Conservation (phyloP, 495 filamentous ascomycete species). For the Neurospora intermedia region DNA sequence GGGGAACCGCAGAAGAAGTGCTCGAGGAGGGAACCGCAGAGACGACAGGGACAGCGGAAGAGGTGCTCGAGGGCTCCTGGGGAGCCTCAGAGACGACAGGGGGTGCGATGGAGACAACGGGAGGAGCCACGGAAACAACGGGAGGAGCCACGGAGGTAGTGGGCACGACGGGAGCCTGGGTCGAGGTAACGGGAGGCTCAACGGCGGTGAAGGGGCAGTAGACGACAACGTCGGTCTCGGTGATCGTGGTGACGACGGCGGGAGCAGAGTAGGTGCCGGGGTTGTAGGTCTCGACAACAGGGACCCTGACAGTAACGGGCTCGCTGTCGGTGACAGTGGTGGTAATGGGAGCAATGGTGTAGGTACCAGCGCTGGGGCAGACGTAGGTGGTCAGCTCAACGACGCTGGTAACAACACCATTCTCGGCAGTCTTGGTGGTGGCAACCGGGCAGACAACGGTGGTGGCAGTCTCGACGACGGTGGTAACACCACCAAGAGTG, state of each 20-base stretch:
- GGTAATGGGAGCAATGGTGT: slow-evolving; percentile 66
- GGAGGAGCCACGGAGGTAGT: slow-evolving; percentile 9
- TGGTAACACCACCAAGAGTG: slow-evolving; percentile 71
- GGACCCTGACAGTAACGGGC: slow-evolving; percentile 51
- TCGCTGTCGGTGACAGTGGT: slow-evolving; percentile 39
- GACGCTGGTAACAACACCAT: slow-evolving; percentile 56
- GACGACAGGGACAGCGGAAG: slow-evolving; percentile 6
- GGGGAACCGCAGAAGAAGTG: slow-evolving; percentile 11
- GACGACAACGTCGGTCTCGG: slow-evolving; percentile 55
- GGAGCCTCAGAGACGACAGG: background rate
- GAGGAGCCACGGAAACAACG: slow-evolving; percentile 4
- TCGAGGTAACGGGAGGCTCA: slow-evolving; percentile 14
- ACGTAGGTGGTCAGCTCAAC: slow-evolving; percentile 64
- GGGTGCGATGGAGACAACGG: background rate
- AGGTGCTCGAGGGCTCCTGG: too few relatives aligned
- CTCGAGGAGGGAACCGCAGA: slow-evolving; percentile 4
- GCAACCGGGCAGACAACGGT: slow-evolving; percentile 67
- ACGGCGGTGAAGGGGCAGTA: slow-evolving; percentile 57
- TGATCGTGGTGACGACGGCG: slow-evolving; percentile 55
- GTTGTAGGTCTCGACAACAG: slow-evolving; percentile 51
- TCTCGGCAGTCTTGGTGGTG: slow-evolving; percentile 46
- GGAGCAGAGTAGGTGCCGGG: slow-evolving; percentile 68
- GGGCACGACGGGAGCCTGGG: background rate
- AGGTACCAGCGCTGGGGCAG: slow-evolving; percentile 70
- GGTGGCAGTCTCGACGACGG: slow-evolving; percentile 56